phyloP scores from a whole-genome alignment of 495 filamentous ascomycete genomes.

The Penicillium robsamsonii region DNA sequence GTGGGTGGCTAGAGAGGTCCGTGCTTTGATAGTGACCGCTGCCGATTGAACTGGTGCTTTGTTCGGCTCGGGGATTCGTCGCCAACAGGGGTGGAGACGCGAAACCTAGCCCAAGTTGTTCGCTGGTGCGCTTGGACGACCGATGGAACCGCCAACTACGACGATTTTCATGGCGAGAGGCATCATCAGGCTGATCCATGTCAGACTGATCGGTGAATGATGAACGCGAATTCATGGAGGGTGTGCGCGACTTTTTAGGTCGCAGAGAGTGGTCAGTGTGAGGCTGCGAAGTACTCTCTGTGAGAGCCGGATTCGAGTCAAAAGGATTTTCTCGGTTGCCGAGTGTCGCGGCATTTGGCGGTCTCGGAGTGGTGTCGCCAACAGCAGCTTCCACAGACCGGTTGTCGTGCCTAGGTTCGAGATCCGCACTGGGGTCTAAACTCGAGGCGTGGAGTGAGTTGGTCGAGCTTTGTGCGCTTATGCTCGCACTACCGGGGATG shows the following conservation, averaged over 20 bases:
- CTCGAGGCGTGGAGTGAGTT: conserved; percentile 59
- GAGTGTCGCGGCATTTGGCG: conserved; percentile 25
- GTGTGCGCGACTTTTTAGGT: conserved; percentile 62
- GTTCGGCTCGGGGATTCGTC: conserved; percentile 61
- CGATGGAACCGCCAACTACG: conserved; percentile 69
- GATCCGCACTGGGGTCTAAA: conserved; percentile 24
- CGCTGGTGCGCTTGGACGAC: conserved; percentile 53
- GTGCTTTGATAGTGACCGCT: conserved; percentile 49
- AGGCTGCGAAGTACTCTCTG: conserved; percentile 18
- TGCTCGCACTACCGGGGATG: conserved; percentile 67
- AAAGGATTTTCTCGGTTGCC: conserved; percentile 25
- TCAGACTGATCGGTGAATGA: conserved; percentile 78
- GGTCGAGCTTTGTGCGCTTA: conserved; percentile 82
- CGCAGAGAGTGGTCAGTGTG: conserved; percentile 54
- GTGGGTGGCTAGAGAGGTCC: conserved; percentile 42
- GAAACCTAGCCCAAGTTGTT: conserved; percentile 45
- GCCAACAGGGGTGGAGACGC: conserved; percentile 54
- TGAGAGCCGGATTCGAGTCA: conserved; percentile 23
- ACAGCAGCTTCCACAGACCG: conserved; percentile 20
- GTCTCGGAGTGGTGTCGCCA: conserved; percentile 36
- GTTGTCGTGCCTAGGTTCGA: conserved; percentile 20
- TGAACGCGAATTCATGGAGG: conserved; percentile 67
- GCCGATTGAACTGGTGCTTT: conserved; percentile 66
- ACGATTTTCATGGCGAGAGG: conserved; percentile 56
- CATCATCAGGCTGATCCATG: conserved; percentile 65